phyloP scores from a whole-genome alignment of 2,329 filamentous ascomycete genomes.

The Rutstroemia sp. region DNA sequence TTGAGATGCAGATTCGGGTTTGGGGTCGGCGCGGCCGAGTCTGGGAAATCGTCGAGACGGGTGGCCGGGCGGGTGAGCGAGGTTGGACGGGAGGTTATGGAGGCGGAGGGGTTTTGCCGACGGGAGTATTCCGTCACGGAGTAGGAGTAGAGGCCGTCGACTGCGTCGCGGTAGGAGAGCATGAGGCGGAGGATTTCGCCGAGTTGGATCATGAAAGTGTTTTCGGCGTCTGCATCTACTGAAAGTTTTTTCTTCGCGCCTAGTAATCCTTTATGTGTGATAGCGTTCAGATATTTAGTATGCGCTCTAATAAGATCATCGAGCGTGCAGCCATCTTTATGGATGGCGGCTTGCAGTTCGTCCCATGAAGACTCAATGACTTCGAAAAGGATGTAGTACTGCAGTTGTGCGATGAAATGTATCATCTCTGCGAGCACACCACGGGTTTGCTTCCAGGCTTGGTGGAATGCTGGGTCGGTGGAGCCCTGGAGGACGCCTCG shows the following conservation, averaged over 20 bases:
- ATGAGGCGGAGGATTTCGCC: conserved; percentile 90
- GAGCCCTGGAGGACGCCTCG: conserved; percentile 76
- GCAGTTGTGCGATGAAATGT: conserved; percentile 92
- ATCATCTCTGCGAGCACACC: conserved; percentile 95
- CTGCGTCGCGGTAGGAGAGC: conserved; percentile 86
- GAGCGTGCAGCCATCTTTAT: conserved; percentile 79
- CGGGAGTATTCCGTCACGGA: conserved; percentile 89
- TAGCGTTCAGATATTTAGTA: conserved; percentile 81
- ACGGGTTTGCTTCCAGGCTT: conserved; percentile 84
- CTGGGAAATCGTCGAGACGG: conserved; percentile 20
- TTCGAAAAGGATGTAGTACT: conserved; percentile 98
- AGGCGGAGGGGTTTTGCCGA: conserved; percentile 55
- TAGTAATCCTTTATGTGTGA: conserved; percentile 91
- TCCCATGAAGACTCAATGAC: conserved; percentile 97
- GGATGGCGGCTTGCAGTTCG: conserved; percentile 74
- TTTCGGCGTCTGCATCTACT: conserved; percentile 41
- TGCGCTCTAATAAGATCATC: conserved; percentile 94
- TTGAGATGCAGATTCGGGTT: conserved; percentile 27
- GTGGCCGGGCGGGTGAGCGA: conserved; percentile 26
- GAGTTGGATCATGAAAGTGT: conserved; percentile 82
- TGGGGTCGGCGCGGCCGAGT: conserved; percentile 4
- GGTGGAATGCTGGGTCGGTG: conserved; percentile 58
- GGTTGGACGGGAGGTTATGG: conserved; percentile 24
- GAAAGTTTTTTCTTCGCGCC: conserved; percentile 54
- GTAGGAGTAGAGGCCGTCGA: conserved; percentile 92